Evolutionary conservation across 805 yeast genomes (phyloP).

Genomic region (Candida palmyrensis): DNA sequence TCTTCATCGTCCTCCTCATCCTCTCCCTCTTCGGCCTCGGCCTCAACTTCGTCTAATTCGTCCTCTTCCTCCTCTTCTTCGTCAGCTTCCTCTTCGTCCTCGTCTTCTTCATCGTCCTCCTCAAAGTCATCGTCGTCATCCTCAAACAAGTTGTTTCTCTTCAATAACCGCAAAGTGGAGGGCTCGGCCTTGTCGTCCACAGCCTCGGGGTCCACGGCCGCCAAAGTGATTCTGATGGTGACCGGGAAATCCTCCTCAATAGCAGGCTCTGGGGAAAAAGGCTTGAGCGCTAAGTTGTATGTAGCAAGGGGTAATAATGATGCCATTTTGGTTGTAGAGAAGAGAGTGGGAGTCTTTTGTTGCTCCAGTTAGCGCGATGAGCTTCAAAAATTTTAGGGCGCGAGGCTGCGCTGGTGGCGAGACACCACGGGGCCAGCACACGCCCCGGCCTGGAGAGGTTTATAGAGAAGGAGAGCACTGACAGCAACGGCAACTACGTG

Average conservation of each 20-base stretch:
- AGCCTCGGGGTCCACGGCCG: constrained; percentile 90
- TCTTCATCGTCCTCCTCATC: constrained; percentile 45
- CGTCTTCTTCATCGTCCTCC: constrained; percentile 36
- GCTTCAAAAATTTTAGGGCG: constrained; percentile 6
- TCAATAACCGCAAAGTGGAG: constrained; percentile 83
- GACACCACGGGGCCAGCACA: too few species aligned
- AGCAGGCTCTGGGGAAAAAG: constrained; percentile 85
- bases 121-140: constrained; percentile 43
- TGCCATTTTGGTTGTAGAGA: constrained; percentile 43
- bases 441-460: too few species aligned
- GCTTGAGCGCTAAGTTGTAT: constrained; percentile 77
- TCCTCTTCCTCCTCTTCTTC: constrained; percentile 31
- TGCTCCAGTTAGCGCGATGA: constrained; percentile 8
- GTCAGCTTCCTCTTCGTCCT: constrained; percentile 41
- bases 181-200: constrained; percentile 79
- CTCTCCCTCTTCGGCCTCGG: constrained; percentile 47
- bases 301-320: constrained; percentile 79
- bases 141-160: constrained; percentile 47
- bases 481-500: neutral
- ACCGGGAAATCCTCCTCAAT: constrained; percentile 82
- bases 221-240: constrained; percentile 87
- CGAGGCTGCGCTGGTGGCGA: too few species aligned
- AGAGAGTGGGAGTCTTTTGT: neutral
- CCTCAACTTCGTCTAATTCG: too few species aligned
- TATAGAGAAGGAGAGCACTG: neutral